phyloP scores from a whole-genome alignment of 495 filamentous ascomycete species.

The Lepidopterella palustris region DNA sequence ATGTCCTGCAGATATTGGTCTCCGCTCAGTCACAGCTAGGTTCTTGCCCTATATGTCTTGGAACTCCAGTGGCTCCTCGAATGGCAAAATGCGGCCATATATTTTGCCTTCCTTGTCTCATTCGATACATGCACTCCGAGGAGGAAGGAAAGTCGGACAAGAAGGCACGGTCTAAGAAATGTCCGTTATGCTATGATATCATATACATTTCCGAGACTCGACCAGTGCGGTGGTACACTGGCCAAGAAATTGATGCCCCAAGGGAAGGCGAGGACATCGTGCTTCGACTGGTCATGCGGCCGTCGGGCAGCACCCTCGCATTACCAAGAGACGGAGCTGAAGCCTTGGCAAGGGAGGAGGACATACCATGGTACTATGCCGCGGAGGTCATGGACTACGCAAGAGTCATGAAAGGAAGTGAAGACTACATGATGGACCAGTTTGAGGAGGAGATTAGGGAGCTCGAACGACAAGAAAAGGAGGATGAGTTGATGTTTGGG shows the following conservation, averaged over 20 bases:
- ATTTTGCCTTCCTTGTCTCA: constrained; percentile 88
- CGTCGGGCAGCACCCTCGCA: constrained; percentile 73
- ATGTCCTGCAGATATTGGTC: constrained; percentile 83
- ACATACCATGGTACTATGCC: constrained; percentile 89
- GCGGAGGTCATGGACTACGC: constrained; percentile 93
- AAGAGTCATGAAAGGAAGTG: constrained; percentile 88
- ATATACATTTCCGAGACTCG: constrained; percentile 83
- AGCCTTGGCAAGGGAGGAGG: constrained; percentile 55
- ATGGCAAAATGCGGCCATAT: constrained; percentile 99
- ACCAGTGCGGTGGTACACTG: constrained; percentile 84
- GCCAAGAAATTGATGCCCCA: constrained; percentile 75
- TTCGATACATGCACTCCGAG: constrained; percentile 89
- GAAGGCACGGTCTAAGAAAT: constrained; percentile 83
- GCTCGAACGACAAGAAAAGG: constrained; percentile 65
- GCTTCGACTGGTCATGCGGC: constrained; percentile 72
- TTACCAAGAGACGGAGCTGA: constrained; percentile 80
- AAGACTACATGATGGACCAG: constrained; percentile 77
- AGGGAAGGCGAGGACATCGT: constrained; percentile 84
- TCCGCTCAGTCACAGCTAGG: constrained; percentile 82
- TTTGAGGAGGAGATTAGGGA: constrained; percentile 71
- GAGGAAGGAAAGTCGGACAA: constrained; percentile 63
- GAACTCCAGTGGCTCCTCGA: constrained; percentile 81
- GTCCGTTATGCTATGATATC: constrained; percentile 89
- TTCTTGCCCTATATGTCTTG: constrained; percentile 90
- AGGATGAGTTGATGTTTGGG: constrained; percentile 89